Base-by-base conservation (phyloP, 164 flowering plant genomes). In the Tetracentron sinense region DNA sequence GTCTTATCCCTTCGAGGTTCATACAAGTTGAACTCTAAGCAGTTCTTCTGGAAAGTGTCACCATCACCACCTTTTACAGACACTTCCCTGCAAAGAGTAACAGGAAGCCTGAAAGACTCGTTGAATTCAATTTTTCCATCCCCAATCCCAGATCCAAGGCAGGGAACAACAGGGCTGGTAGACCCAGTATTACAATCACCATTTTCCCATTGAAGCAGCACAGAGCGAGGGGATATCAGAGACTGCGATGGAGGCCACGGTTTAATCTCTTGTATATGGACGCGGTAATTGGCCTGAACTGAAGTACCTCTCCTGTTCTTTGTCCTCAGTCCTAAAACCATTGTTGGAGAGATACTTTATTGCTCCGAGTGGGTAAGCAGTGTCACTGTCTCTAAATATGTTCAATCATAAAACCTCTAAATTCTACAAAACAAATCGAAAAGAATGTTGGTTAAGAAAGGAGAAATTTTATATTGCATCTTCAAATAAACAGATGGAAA, bases 201-300 rank as follows among this genome's bases (percentile, higher is more conserved):
- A 74, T 85, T 94, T 74, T 86, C 90, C 96, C 98, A 94, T 68
- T 87, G 85, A 65, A 94, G 81, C 58, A 84, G 44, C 1, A 89
- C 78, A 26, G 88, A 76, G 17, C 80, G 80, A 26, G 73, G 78
- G 1, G 96, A 80, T 79, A 58, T 82, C 27, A 72, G 57, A 65
- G 90, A 78, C 55, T 78, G 78, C 4, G 92, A 85, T 21, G 89
- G 79, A 10, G 89, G 90, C 98, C 98, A 94, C 42, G 97, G 98
- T 69, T 81, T 87, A 31, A 94, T 86, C 71, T 89, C 96, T 42
- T 77, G 71, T 12, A 94, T 64, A 62, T 74, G 75, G 50, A 94
- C 74, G 26, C 81, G 63, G 66, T 86, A 94, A 54, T 85, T 85
- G 42, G 85, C 77, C 58, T 80, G 82, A 51, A 86, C 64, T 2